Conservation (phyloP, 2,329 filamentous ascomycete species). For the Metarhizium brunneum region DNA sequence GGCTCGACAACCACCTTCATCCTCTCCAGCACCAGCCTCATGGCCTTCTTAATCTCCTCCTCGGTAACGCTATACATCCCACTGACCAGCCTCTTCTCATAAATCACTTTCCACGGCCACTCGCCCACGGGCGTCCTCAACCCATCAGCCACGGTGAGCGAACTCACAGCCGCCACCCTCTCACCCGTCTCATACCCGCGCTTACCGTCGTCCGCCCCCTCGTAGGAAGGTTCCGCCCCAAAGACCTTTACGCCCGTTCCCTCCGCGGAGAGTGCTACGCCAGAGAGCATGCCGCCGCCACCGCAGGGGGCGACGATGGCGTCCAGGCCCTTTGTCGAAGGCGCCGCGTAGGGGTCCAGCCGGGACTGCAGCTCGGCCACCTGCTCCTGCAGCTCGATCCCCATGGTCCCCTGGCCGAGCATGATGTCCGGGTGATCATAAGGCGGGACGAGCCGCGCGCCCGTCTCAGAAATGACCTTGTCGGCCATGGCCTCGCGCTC, state of each 20-base stretch:
- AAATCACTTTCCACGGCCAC: constrained; percentile 70
- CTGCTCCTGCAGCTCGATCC: constrained; percentile 72
- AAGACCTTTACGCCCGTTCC: constrained; percentile 69
- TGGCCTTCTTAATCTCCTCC: constrained; percentile 67
- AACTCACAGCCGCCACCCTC: constrained; percentile 59
- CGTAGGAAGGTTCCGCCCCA: constrained; percentile 73
- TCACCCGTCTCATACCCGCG: constrained; percentile 56
- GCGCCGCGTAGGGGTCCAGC: constrained; percentile 5
- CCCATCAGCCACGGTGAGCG: constrained; percentile 81
- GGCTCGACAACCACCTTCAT: constrained; percentile 91
- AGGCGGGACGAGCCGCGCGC: constrained; percentile 73
- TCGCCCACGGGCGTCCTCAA: constrained; percentile 73
- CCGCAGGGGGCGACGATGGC: constrained; percentile 77
- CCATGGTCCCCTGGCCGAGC: constrained; percentile 85
- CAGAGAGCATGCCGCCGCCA: constrained; percentile 80
- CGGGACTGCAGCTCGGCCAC: constrained; percentile 36
- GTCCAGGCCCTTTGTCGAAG: constrained; percentile 34
- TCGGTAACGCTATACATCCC: constrained; percentile 69
- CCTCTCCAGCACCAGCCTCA: constrained; percentile 73
- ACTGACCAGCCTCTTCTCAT: constrained; percentile 57
- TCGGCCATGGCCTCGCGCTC: constrained; percentile 73
- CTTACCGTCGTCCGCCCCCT: constrained; percentile 77
- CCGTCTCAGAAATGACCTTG: constrained; percentile 60
- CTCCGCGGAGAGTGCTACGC: constrained; percentile 67
- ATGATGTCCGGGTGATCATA: constrained; percentile 92